Conservation (phyloP, 371 early-diverging fungal genomes). For the Mucor velutinosus region DNA sequence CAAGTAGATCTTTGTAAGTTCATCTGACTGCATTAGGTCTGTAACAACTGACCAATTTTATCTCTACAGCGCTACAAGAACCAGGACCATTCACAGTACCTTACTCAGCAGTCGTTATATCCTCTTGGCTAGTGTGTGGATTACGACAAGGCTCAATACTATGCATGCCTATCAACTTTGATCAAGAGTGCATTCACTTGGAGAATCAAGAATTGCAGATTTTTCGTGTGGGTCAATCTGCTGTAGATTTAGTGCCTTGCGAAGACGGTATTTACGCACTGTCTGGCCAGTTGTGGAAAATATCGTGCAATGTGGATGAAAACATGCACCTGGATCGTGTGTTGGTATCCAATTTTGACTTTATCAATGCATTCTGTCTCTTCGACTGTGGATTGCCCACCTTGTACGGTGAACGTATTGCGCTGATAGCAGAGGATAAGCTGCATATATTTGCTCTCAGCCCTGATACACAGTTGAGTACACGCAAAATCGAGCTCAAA, state of each 20-base stretch:
- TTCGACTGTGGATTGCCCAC: conserved; percentile 15
- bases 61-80: background rate
- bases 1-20: conserved; percentile 20
- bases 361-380: conserved; percentile 16
- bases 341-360: conserved; percentile 12
- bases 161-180: background rate
- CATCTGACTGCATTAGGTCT: no score
- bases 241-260: background rate
- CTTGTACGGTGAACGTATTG: conserved; percentile 12
- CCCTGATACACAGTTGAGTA: conserved; percentile 6
- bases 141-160: conserved; percentile 17
- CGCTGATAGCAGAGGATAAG: conserved; percentile 24
- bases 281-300: conserved; percentile 31
- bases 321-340: conserved; percentile 23
- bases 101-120: conserved; percentile 6
- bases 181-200: background rate
- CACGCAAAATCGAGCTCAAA: conserved; percentile 20
- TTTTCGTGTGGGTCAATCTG: background rate
- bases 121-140: conserved; percentile 6
- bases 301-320: conserved; percentile 12
- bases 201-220: background rate
- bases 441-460: conserved; percentile 21
- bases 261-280: conserved; percentile 20
- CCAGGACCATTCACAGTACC: conserved; percentile 6
- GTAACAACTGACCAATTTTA: no score